phyloP scores from a whole-genome alignment of 306 rosid genomes.

The Cicer pinnatifidum region DNA sequence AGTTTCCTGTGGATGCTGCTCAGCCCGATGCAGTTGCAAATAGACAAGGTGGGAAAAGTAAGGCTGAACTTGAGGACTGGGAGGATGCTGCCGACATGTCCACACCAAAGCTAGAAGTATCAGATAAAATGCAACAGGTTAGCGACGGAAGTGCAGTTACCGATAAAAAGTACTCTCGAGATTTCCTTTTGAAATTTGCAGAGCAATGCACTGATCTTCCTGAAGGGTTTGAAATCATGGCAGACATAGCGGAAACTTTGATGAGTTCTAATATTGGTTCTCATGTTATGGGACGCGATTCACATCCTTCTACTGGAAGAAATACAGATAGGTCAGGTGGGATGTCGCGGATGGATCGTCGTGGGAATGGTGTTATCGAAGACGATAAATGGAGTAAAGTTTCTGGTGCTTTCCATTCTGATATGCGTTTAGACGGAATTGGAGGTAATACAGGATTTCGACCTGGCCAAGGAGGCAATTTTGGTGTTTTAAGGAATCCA shows the following conservation, averaged over 20 bases:
- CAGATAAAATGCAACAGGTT: constrained; percentile 46
- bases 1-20: constrained; percentile 47
- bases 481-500: constrained; percentile 76
- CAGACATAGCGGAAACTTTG: constrained; percentile 57
- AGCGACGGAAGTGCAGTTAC: constrained; percentile 53
- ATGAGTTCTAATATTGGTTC: constrained; percentile 48
- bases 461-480: constrained; percentile 67
- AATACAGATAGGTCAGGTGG: constrained; percentile 60
- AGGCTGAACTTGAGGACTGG: constrained; percentile 92
- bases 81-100: constrained; percentile 95
- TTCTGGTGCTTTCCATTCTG: constrained; percentile 47
- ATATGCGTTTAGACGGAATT: constrained; percentile 58
- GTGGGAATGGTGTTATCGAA: constrained; percentile 64
- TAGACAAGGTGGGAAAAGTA: constrained; percentile 47
- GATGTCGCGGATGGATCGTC: constrained; percentile 69
- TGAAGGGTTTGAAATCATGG: constrained; percentile 56
- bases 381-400: constrained; percentile 79
- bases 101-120: constrained; percentile 66
- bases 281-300: constrained; percentile 60
- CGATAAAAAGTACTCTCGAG: constrained; percentile 76
- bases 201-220: constrained; percentile 66
- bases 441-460: constrained; percentile 65
- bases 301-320: constrained; percentile 67
- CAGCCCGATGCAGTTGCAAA: constrained; percentile 42
- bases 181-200: constrained; percentile 78